These are phyloP conservation scores for Fallopia convolvulus DNA, from an alignment of 148 eudicot species.

Conservation along the genomic window DNA sequence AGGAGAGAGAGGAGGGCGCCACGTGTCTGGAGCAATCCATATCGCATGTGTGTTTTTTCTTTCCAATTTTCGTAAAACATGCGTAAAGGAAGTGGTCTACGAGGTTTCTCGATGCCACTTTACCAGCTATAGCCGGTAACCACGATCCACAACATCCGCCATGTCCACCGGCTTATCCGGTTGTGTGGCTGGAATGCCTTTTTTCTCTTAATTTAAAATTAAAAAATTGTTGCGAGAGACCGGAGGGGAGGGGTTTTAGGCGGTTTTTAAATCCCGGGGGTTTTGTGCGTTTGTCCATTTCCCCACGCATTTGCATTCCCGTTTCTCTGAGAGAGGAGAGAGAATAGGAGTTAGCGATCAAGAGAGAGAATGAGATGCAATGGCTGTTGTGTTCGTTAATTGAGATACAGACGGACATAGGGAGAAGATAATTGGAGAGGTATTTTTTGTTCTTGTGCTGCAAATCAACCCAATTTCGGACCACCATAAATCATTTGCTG, in stretches of 20 bases:
- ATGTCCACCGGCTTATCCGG: conserved; percentile 8
- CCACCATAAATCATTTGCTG: not conserved
- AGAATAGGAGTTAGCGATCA: not conserved
- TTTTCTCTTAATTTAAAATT: not conserved
- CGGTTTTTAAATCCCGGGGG: conserved; percentile 12
- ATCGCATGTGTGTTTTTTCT: not conserved
- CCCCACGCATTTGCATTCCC: conserved; percentile 12
- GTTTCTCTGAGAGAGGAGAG: not conserved
- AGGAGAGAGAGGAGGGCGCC: not conserved
- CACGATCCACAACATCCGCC: conserved; percentile 7
- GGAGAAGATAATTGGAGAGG: not conserved
- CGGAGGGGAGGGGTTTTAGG: conserved; percentile 14
- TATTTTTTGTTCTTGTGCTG: not conserved
- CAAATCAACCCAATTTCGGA: not conserved
- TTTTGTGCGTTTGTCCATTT: conserved; percentile 11
- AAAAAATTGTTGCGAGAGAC: not conserved
- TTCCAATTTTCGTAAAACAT: not conserved
- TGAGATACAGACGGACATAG: not conserved
- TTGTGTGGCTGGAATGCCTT: conserved; percentile 1
- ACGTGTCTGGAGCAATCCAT: conserved; percentile 1
- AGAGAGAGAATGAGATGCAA: not conserved
- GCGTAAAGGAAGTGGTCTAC: conserved; percentile 5
- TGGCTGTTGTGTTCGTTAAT: not conserved
- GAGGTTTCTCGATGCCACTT: not conserved
- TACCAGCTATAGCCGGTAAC: conserved; percentile 12